These are phyloP conservation scores for Pythium pectinolyticum DNA, from an alignment of 352 stramenopile species.

Conservation along the genomic window DNA sequence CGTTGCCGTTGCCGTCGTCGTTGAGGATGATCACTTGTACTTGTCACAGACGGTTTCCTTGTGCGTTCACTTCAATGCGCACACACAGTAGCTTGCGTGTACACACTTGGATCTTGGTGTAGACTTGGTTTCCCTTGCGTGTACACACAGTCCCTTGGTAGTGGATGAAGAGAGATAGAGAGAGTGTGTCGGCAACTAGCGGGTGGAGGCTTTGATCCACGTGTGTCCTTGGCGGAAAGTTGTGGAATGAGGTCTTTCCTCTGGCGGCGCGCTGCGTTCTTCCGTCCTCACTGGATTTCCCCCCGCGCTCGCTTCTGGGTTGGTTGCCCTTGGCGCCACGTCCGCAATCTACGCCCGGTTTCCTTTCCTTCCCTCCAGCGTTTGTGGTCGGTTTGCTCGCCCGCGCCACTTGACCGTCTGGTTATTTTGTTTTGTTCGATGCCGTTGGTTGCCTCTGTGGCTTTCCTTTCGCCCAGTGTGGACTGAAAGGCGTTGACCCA, in stretches of 20 bases:
- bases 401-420: constrained; percentile 23
- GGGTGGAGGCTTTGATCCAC: background rate
- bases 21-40: background rate
- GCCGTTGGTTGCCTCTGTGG: constrained; percentile 25
- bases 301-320: constrained; percentile 1
- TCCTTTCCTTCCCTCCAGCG: constrained; percentile 14
- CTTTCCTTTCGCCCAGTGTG: constrained; percentile 11
- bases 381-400: constrained; percentile 9
- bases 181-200: background rate
- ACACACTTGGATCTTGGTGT: no score
- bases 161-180: background rate
- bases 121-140: no score
- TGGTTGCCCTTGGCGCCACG: background rate
- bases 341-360: constrained; percentile 6
- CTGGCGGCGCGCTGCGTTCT: no score
- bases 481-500: constrained; percentile 25
- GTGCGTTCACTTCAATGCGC: background rate
- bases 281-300: no score
- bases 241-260: constrained; percentile 21
- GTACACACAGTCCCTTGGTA: background rate
- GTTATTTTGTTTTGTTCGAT: constrained; percentile 21
- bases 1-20: background rate
- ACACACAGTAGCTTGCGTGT: background rate
- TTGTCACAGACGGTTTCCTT: constrained; percentile 5
- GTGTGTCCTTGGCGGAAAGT: constrained; percentile 18